phyloP scores from a whole-genome alignment of 305 asterid genomes.

The Ajuga reptans region DNA sequence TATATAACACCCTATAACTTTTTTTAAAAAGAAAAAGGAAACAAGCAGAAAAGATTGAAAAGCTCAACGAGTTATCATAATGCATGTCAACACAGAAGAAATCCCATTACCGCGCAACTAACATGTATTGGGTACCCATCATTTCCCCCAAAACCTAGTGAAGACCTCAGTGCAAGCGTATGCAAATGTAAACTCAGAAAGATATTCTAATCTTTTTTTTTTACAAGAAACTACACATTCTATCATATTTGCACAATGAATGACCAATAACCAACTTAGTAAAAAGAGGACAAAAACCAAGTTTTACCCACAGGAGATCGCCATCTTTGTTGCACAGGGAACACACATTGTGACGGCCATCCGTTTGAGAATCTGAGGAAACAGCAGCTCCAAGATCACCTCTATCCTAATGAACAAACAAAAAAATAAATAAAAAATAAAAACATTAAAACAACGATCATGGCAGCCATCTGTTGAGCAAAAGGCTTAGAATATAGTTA shows the following conservation, averaged over 20 bases:
- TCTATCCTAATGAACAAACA: conserved; percentile 42
- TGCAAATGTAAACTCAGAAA: conserved; percentile 12
- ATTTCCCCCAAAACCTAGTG: conserved; percentile 7
- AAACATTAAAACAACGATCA: conserved; percentile 18
- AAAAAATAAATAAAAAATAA: not conserved
- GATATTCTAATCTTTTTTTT: not conserved
- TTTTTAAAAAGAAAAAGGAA: not conserved
- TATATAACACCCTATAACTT: conserved; percentile 18
- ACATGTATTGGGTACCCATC: not conserved
- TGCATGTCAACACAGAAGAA: conserved; percentile 9
- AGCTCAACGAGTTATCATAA: conserved; percentile 1
- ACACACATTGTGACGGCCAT: conserved; percentile 32
- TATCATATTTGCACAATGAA: not conserved
- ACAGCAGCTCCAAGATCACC: conserved; percentile 42
- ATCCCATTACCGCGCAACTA: conserved; percentile 9
- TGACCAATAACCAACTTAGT: not conserved
- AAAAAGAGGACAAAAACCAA: conserved; percentile 23
- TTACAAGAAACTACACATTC: not conserved
- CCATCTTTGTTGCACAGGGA: conserved; percentile 48
- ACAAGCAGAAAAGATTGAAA: not conserved
- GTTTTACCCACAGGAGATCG: conserved; percentile 71
- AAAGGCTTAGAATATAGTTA: not conserved
- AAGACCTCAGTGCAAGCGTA: conserved; percentile 11
- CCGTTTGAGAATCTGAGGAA: conserved; percentile 28
- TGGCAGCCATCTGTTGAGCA: not conserved